A percentile compares a stretch with the other conserved stretches of the same genome.
Conservation (phyloP, 192 early-diverging fungal genomes). For the Coemansia sp. region DNA sequence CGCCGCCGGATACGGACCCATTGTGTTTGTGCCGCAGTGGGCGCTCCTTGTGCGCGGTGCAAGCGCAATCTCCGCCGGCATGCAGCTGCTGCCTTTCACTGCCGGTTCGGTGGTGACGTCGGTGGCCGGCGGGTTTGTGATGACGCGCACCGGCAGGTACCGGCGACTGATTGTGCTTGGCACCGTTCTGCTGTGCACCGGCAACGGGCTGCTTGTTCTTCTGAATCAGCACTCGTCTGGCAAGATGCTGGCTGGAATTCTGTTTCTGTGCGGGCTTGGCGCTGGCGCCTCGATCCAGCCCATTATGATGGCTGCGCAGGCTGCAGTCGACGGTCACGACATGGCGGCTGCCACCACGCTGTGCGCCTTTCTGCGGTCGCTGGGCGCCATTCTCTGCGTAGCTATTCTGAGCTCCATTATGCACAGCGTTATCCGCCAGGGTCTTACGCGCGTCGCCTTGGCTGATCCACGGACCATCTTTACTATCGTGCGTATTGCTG, state of each 20-base stretch:
- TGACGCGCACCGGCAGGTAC: slow-evolving; percentile 62
- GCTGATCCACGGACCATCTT: slow-evolving; percentile 32
- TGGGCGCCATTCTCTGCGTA: slow-evolving; percentile 49
- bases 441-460: slow-evolving; percentile 50
- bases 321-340: slow-evolving; percentile 60
- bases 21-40: slow-evolving; percentile 80
- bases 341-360: slow-evolving; percentile 76
- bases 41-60: slow-evolving; percentile 81
- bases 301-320: slow-evolving; percentile 72
- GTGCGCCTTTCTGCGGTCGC: slow-evolving; percentile 60
- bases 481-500: slow-evolving; percentile 43
- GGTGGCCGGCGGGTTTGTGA: slow-evolving; percentile 63
- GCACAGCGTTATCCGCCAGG: slow-evolving; percentile 34
- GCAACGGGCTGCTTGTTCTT: slow-evolving; percentile 64
- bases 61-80: slow-evolving; percentile 70
- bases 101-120: slow-evolving; percentile 70
- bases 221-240: slow-evolving; percentile 56
- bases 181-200: slow-evolving; percentile 61
- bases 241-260: slow-evolving; percentile 59
- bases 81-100: slow-evolving; percentile 73
- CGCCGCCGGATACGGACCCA: slow-evolving; percentile 61
- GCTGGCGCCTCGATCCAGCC: slow-evolving; percentile 76
- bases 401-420: slow-evolving; percentile 50
- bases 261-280: slow-evolving; percentile 74
- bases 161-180: slow-evolving; percentile 66